Conservation (phyloP, 257 asterid genomes). For the Anisodus acutangulus region DNA sequence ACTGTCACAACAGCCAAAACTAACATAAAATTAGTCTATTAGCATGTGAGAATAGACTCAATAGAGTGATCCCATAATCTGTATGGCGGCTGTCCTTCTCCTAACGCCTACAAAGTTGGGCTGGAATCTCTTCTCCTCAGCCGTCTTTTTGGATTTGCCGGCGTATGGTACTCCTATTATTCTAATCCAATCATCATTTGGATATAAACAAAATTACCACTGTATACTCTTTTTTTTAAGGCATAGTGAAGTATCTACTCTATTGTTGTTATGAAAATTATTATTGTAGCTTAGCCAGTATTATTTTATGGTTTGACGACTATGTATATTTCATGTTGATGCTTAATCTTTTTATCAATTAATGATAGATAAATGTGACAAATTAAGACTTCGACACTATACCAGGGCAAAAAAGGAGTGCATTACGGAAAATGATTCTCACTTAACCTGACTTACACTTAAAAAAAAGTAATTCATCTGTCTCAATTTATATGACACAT, state of each 20-base stretch:
- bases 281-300: background rate
- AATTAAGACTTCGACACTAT: too few species aligned
- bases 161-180: background rate
- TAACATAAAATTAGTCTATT: background rate
- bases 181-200: background rate
- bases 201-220: background rate
- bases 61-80: background rate
- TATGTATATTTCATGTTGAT: background rate
- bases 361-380: background rate
- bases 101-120: background rate
- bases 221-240: background rate
- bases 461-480: too few species aligned
- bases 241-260: background rate
- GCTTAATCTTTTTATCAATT: background rate
- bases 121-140: background rate
- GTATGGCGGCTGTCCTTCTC: background rate
- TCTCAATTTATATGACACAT: too few species aligned
- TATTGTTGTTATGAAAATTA: background rate
- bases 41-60: background rate
- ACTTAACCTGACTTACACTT: too few species aligned
- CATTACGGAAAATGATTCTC: too few species aligned
- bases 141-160: background rate
- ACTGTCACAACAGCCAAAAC: too few species aligned
- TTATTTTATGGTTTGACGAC: background rate
- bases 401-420: too few species aligned